Percentiles rank a stretch among this genome's conserved stretches.
These are phyloP conservation scores for Polymyxa betae DNA, from an alignment of 208 protist species.

Conservation along the genomic window DNA sequence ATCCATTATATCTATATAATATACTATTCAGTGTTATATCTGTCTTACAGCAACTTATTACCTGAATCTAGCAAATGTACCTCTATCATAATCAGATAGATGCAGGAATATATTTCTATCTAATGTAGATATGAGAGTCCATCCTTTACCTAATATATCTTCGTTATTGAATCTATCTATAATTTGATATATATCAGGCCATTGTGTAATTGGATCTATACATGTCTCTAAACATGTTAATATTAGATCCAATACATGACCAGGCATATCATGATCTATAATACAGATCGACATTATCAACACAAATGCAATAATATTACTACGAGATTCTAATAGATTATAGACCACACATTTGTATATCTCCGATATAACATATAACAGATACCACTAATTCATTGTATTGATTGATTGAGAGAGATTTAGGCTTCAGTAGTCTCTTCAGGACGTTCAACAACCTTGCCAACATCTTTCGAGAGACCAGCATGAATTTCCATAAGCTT, in stretches of 20 bases:
- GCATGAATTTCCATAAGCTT: slow-evolving; percentile 54
- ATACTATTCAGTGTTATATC: not conserved
- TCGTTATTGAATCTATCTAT: too few species aligned
- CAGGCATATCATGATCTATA: not conserved
- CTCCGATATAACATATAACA: too few species aligned
- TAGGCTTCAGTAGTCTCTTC: not conserved
- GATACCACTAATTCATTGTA: too few species aligned
- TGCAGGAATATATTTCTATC: not conserved
- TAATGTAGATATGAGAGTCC: not conserved
- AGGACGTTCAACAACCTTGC: slow-evolving; percentile 54
- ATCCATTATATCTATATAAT: not conserved
- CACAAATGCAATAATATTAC: too few species aligned
- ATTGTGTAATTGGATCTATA: too few species aligned
- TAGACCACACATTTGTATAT: too few species aligned
- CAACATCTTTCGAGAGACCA: not conserved
- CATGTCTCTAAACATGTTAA: too few species aligned
- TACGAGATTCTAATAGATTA: too few species aligned
- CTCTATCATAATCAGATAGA: slow-evolving; percentile 3
- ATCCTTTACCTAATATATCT: not conserved
- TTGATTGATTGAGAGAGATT: not conserved
- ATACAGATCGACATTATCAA: not conserved
- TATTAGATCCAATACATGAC: not conserved
- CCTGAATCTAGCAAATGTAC: slow-evolving; percentile 25
- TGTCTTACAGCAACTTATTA: not conserved
- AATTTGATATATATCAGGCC: too few species aligned